Base-by-base conservation (phyloP, 345 rosid species). In the Alliaria petiolata region DNA sequence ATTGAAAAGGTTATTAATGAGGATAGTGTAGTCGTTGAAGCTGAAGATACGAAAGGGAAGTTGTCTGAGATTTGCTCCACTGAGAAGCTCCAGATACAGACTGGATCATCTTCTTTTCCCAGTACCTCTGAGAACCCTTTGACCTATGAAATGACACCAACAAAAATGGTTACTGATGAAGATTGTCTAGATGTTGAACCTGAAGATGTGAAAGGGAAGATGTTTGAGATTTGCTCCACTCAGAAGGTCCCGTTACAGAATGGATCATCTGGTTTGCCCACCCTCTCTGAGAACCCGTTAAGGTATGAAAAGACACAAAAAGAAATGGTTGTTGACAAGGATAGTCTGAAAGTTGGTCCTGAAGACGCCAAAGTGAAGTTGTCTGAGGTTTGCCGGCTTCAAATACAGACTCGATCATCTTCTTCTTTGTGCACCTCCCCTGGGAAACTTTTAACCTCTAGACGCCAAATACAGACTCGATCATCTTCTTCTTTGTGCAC, bases 351-450 rank as follows among this genome's bases (percentile, higher is more conserved):
- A 49, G 64, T 80, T 17, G 78, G 63, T 56, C 71, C 76, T 17
- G 82, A 82, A 62, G 82, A 74, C 14, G 85, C 91, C 0, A 89
- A 87, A 62, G 83, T 76, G 77, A 85, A 82, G 79, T 66, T 86
- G 25, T 72, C 77, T 33, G 80, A 57, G 62, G 6, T 22, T 39
- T n/a, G 19, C 22, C 40, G 14, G 64, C 64, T 14, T 13, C 47
- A 14, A 5, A 20, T 39, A 22, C n/a, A n/a, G n/a, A n/a, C n/a
- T n/a, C n/a, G n/a, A n/a, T n/a, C n/a, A n/a, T n/a, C n/a, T n/a
- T n/a, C n/a, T n/a, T n/a, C n/a, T n/a, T n/a, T n/a, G n/a, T n/a
- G n/a, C n/a, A n/a, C n/a, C n/a, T n/a, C n/a, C n/a, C n/a, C n/a
- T n/a, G n/a, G n/a, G n/a, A n/a, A n/a, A n/a, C n/a, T n/a, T n/a